Evolutionary conservation across 805 yeast species (phyloP), one percentile per base, ranked within the genome.

Genomic region (Maudiozyma serrabonitensis): DNA sequence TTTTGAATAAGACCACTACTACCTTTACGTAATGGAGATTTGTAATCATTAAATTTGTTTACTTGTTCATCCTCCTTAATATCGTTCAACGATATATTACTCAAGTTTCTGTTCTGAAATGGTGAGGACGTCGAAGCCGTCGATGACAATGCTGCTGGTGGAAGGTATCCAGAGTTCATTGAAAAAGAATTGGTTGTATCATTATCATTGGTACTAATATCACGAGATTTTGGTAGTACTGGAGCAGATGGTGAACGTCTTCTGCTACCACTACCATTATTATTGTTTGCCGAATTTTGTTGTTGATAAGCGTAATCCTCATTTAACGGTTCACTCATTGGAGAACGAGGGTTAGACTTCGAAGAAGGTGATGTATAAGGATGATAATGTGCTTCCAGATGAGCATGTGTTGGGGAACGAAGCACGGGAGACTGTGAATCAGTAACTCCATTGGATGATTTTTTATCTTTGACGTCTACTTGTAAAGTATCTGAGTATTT

Each of bases 61-160:
- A 57, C 52, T 48, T 57, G 61, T 41, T 58, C 65, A 46, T 69
- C 66, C 52, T 69, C 72, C 21, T 60, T 57, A 18, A 68, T 70
- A 42, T 64, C 64, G 50, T 61, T 61, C 35, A 68, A 55, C 0
- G 73, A 68, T 1, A 52, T 49, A 40, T 58, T 63, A 48, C 61
- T 64, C 25, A 53, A 28, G 42, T 50, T 55, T 19, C 49, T 55
- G 2, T 7, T 21, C 11, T n/a, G 16, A 23, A 3, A 26, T 8
- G 47, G 38, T 2, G 38, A 35, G 8, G 38, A 78, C 75, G 58
- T 74, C 78, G 44, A 78, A 75, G 58, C 73, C 78, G 44, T 50
- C 51, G 46, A 53, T 45, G 43, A 54, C 2, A 35, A 19, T 9
- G 25, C 25, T 6, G 13, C 15, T 12, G 41, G 25, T 23, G 46